Evolutionary conservation across 2,329 filamentous ascomycete species (phyloP).

Genomic region (Fusarium xyrophilum): DNA sequence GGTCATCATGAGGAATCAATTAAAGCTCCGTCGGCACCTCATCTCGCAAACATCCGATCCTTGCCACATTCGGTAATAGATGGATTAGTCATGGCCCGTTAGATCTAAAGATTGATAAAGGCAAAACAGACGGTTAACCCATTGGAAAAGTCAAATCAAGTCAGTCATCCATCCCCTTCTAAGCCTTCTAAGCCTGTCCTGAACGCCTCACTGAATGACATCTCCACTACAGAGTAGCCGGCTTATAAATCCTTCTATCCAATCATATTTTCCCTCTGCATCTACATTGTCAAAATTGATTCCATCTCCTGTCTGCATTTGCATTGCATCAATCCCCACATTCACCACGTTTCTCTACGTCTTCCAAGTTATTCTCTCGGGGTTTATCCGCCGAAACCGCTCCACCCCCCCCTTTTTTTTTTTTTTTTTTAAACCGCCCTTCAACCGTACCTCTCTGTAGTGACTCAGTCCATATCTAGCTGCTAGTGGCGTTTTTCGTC

Average conservation of each 20-base stretch:
- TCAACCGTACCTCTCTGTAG: neutral
- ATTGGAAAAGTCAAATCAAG: neutral
- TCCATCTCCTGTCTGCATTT: constrained; percentile 20
- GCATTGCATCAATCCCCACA: constrained; percentile 18
- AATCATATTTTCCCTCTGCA: constrained; percentile 8
- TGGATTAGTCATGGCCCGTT: constrained; percentile 7
- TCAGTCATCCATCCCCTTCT: neutral
- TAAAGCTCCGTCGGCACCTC: neutral
- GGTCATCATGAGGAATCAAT: constrained; percentile 35
- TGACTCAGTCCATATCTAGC: neutral
- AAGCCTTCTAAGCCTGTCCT: neutral
- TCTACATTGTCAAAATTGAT: constrained; percentile 28
- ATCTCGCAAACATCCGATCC: neutral
- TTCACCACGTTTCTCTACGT: neutral
- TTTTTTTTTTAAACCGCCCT: constrained; percentile 26
- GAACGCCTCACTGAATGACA: neutral
- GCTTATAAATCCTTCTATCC: constrained; percentile 25
- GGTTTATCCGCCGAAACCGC: constrained; percentile 28
- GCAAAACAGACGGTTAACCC: neutral
- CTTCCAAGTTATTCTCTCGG: constrained; percentile 5
- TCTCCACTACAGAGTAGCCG: constrained; percentile 8
- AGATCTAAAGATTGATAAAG: constrained; percentile 30
- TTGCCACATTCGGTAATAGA: neutral
- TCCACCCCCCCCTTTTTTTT: no score
- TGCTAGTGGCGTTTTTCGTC: constrained; percentile 13